Percentiles rank a stretch among this genome's conserved stretches.
phyloP scores from a whole-genome alignment of 257 asterid genomes.

The Ehretia macrophylla region DNA sequence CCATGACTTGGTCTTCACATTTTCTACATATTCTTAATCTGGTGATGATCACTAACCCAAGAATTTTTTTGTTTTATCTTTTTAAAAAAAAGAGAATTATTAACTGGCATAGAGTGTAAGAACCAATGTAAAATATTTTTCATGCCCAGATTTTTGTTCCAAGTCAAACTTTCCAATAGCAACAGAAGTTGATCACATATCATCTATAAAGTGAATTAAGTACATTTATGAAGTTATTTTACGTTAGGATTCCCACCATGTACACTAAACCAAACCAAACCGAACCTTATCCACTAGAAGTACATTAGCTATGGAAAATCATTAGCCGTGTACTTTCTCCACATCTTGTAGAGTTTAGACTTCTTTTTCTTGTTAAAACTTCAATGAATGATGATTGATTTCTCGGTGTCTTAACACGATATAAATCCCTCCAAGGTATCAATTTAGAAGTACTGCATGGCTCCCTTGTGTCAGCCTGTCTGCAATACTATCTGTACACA shows the following conservation, averaged over 20 bases:
- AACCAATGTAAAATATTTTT: no score
- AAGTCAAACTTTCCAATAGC: not conserved
- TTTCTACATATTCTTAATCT: no score
- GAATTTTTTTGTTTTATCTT: no score
- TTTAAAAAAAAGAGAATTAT: no score
- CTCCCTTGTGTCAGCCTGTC: conserved; percentile 7
- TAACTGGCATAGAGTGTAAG: no score
- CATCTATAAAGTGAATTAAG: not conserved
- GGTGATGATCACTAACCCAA: no score
- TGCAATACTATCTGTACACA: conserved; percentile 6
- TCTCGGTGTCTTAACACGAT: not conserved
- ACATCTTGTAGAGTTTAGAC: no score
- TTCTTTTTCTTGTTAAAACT: conserved; percentile 8
- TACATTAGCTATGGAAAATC: no score
- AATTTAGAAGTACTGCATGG: conserved; percentile 10
- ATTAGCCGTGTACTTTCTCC: conserved; percentile 4
- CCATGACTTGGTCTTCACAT: no score
- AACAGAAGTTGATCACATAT: not conserved
- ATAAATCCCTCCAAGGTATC: conserved; percentile 2
- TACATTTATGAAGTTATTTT: not conserved
- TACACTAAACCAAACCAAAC: no score
- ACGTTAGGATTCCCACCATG: not conserved
- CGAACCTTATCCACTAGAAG: no score
- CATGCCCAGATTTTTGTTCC: not conserved
- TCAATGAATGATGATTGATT: conserved; percentile 6